A percentile compares a stretch with the other conserved stretches of the same genome.
Evolutionary conservation across 208 protist genomes (phyloP).

Genomic region (Phytomonas francai): DNA sequence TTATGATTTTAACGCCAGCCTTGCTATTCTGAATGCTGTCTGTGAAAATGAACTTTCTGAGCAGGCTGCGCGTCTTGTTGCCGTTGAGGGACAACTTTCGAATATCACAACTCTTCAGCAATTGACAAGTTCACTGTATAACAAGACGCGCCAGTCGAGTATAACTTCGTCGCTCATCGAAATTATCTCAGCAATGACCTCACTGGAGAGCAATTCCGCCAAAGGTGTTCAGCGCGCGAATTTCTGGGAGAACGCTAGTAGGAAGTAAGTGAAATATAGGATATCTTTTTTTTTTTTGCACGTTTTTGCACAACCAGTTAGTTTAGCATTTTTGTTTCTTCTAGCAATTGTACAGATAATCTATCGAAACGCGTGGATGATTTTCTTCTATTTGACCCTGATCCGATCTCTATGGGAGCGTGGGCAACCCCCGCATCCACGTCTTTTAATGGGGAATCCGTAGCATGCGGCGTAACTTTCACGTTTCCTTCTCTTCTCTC

Average conservation of each 20-base stretch:
- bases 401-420: neutral
- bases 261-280: constrained; percentile 23
- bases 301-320: constrained; percentile 7
- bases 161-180: constrained; percentile 88
- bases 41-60: constrained; percentile 89
- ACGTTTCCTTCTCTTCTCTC: constrained; percentile 6
- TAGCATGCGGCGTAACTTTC: neutral
- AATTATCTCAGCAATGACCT: constrained; percentile 88
- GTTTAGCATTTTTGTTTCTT: constrained; percentile 10
- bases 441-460: too few species aligned
- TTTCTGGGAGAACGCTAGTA: constrained; percentile 72
- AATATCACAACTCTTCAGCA: constrained; percentile 81
- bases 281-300: constrained; percentile 8
- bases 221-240: constrained; percentile 76
- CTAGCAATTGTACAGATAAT: constrained; percentile 7
- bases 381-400: constrained; percentile 11
- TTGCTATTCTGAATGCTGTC: constrained; percentile 78
- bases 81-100: constrained; percentile 84
- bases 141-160: constrained; percentile 86
- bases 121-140: constrained; percentile 86
- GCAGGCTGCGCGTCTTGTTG: constrained; percentile 82
- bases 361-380: too few species aligned
- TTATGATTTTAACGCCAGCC: constrained; percentile 83
- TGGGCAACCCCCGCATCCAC: constrained; percentile 18
- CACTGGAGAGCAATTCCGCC: constrained; percentile 69